Conservation (phyloP, 2,329 filamentous ascomycete species). For the Pseudogymnoascus sp. region DNA sequence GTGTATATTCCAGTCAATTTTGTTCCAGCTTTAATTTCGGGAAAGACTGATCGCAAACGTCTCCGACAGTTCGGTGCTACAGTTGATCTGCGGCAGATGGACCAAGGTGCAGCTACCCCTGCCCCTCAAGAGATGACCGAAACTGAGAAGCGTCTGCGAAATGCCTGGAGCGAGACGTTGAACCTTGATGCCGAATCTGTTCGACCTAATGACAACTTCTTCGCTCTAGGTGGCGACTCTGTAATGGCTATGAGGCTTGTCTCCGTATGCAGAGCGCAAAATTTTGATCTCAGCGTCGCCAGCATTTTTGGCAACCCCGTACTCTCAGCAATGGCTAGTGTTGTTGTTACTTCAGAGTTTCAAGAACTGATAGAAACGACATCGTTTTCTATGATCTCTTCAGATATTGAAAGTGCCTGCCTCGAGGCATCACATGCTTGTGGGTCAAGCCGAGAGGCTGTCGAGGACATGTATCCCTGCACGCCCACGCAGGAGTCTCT, state of each 20-base stretch:
- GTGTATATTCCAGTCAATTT: constrained; percentile 26
- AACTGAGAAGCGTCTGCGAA: constrained; percentile 9
- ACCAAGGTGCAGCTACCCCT: constrained; percentile 10
- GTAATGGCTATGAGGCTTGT: constrained; percentile 39
- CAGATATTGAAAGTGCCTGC: constrained; percentile 16
- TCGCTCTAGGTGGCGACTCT: constrained; percentile 39
- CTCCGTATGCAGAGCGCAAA: constrained; percentile 30
- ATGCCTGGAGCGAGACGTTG: constrained; percentile 10
- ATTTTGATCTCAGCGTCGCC: constrained; percentile 34
- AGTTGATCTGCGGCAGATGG: constrained; percentile 18
- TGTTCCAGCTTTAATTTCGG: constrained; percentile 28
- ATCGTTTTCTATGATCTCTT: constrained; percentile 23
- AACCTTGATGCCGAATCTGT: constrained; percentile 25
- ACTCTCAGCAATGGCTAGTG: constrained; percentile 38
- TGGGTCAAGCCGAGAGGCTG: constrained; percentile 14
- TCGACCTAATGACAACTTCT: constrained; percentile 34
- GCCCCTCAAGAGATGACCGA: neutral
- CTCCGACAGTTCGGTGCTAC: constrained; percentile 22
- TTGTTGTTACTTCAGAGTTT: constrained; percentile 26
- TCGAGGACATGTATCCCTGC: constrained; percentile 36
- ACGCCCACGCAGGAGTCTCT: constrained; percentile 34
- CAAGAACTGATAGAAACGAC: constrained; percentile 21
- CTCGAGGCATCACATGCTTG: constrained; percentile 23
- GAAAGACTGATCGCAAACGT: constrained; percentile 33
- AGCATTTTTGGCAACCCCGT: constrained; percentile 37